These are phyloP conservation scores for Solanum microdontum DNA, from an alignment of 257 asterid genomes.

Conservation along the genomic window DNA sequence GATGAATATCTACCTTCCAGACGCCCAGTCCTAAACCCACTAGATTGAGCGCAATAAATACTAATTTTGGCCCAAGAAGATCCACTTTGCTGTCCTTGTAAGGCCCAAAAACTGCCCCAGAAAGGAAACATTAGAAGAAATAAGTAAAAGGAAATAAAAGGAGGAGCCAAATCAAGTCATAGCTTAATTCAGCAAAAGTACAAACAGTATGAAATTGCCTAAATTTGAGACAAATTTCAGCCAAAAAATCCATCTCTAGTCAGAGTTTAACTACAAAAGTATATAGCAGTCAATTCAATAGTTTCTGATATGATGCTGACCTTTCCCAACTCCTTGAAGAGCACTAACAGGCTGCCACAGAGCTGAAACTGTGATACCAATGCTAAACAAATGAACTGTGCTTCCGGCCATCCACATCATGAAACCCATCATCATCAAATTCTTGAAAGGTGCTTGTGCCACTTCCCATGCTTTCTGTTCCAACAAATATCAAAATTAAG, in stretches of 20 bases:
- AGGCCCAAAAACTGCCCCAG: conserved; percentile 78
- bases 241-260: not conserved
- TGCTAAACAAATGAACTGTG: conserved; percentile 92
- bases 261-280: not conserved
- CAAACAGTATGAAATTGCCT: not conserved
- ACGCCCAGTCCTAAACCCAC: conserved; percentile 81
- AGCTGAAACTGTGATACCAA: conserved; percentile 94
- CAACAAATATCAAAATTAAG: conserved; percentile 2
- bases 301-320: conserved; percentile 15
- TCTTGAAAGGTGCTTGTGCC: conserved; percentile 94
- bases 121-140: not conserved
- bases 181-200: not conserved
- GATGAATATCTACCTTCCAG: conserved; percentile 67
- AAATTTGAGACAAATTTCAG: not conserved
- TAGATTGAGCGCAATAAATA: conserved; percentile 74
- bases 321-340: conserved; percentile 90
- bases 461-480: conserved; percentile 98
- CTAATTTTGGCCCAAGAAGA: conserved; percentile 63
- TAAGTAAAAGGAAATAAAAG: not conserved
- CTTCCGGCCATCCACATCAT: conserved; percentile 99
- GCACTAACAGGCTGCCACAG: conserved; percentile 94
- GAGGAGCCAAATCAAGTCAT: not conserved
- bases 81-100: conserved; percentile 88
- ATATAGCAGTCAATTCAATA: not conserved
- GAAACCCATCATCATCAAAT: conserved; percentile 91